phyloP scores from a whole-genome alignment of 805 yeast genomes.

The Wickerhamomyces rabaulensis region DNA sequence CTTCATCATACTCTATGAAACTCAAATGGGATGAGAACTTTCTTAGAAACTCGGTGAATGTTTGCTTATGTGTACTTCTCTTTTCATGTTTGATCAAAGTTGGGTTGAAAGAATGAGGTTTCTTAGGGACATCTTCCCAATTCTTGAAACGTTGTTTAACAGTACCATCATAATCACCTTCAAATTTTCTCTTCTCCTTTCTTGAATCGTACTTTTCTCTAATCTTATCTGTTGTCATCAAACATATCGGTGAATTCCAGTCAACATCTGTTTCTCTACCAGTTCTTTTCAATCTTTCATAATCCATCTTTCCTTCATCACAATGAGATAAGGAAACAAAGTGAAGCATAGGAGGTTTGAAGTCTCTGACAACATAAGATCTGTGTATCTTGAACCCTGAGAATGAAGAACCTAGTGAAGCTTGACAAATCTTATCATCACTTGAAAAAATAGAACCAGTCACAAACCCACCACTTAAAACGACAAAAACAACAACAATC shows the following conservation, averaged over 20 bases:
- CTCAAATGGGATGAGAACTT: slow-evolving; percentile 5
- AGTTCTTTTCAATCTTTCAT: slow-evolving; percentile 32
- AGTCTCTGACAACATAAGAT: slow-evolving; percentile 36
- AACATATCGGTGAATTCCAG: slow-evolving; percentile 46
- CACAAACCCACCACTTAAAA: slow-evolving; percentile 1
- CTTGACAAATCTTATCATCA: slow-evolving; percentile 31
- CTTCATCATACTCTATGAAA: slow-evolving; percentile 18
- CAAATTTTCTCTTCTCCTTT: not conserved
- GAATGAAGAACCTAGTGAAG: slow-evolving; percentile 28
- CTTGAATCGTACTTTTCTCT: slow-evolving; percentile 3
- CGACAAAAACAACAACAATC: not conserved
- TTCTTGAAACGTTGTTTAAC: not conserved
- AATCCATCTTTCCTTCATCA: slow-evolving; percentile 41
- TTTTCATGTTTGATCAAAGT: not conserved
- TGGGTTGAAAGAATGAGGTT: not conserved
- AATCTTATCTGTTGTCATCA: slow-evolving; percentile 28
- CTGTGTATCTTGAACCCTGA: slow-evolving; percentile 54
- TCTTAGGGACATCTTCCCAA: not conserved
- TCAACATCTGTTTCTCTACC: slow-evolving; percentile 35
- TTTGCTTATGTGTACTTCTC: not conserved
- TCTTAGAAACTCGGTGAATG: slow-evolving; percentile 6
- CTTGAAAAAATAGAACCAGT: not conserved
- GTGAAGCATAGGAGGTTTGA: slow-evolving; percentile 34
- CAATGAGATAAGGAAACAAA: slow-evolving; percentile 48
- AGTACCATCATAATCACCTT: not conserved